These are phyloP conservation scores for Microbotryum lychnidis-dioicae DNA, from an alignment of 1,284 basidiomycete species.

Conservation along the genomic window DNA sequence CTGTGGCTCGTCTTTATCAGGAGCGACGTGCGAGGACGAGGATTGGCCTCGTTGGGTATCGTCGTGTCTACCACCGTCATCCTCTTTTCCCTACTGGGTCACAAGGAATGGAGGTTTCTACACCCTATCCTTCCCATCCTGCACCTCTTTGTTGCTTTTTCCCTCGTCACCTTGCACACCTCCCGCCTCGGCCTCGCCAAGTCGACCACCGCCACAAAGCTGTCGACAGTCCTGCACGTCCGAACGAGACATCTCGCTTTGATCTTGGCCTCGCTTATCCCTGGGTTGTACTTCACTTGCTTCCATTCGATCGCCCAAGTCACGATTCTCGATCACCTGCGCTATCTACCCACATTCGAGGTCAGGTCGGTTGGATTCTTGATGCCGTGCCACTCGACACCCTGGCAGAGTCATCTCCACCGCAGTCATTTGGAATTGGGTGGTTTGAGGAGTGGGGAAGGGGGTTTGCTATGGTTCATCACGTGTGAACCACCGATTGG, in stretches of 20 bases:
- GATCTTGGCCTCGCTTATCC: constrained; percentile 50
- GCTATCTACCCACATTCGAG: constrained; percentile 7
- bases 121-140: constrained; percentile 85
- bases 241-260: constrained; percentile 41
- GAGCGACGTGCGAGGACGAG: too few relatives aligned
- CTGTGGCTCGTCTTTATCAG: background rate
- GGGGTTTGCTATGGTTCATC: constrained; percentile 63
- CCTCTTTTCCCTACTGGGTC: constrained; percentile 68
- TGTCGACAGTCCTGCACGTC: constrained; percentile 33
- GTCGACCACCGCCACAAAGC: too few relatives aligned
- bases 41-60: background rate
- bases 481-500: constrained; percentile 82
- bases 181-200: background rate
- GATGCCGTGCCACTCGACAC: constrained; percentile 98
- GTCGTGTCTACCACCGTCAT: constrained; percentile 44
- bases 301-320: constrained; percentile 73
- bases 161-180: constrained; percentile 46
- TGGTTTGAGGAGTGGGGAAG: constrained; percentile 37
- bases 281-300: constrained; percentile 56
- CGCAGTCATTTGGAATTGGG: constrained; percentile 46
- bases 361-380: constrained; percentile 65
- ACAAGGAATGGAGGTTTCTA: constrained; percentile 96
- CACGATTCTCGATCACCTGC: constrained; percentile 50
- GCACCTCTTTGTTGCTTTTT: constrained; percentile 67
- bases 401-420: constrained; percentile 86